These are phyloP conservation scores for Alternaria viburni DNA, from an alignment of 2,329 filamentous ascomycete genomes.

Conservation along the genomic window DNA sequence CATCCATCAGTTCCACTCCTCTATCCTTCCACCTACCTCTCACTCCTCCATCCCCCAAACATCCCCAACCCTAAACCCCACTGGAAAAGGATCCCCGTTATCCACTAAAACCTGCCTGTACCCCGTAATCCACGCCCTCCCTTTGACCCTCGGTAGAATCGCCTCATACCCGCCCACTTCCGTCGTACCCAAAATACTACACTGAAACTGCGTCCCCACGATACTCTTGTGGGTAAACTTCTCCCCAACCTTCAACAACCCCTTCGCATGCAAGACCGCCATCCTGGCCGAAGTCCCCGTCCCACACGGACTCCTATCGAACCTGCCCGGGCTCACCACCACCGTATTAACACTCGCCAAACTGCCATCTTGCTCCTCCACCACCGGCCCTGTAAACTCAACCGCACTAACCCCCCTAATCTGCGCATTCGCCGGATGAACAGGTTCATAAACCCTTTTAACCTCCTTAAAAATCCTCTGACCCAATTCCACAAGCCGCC, in stretches of 20 bases:
- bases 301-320: conserved; percentile 57
- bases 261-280: conserved; percentile 53
- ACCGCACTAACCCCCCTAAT: conserved; percentile 53
- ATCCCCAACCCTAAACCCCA: conserved; percentile 48
- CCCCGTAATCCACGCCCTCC: conserved; percentile 55
- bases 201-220: conserved; percentile 53
- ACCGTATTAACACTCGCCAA: conserved; percentile 44
- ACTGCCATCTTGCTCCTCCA: conserved; percentile 34
- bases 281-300: conserved; percentile 55
- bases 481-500: conserved; percentile 51
- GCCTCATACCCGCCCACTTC: conserved; percentile 51
- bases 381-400: conserved; percentile 47
- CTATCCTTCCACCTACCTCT: too few relatives aligned
- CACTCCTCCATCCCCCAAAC: conserved; percentile 16
- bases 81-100: conserved; percentile 54
- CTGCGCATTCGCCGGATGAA: conserved; percentile 53
- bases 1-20: neutral
- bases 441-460: conserved; percentile 42
- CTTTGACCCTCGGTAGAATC: conserved; percentile 52
- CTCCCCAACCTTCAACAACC: conserved; percentile 48
- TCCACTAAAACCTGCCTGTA: conserved; percentile 55
- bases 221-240: conserved; percentile 51
- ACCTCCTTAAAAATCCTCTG: conserved; percentile 53
- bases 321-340: conserved; percentile 54
- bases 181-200: conserved; percentile 47